Evolutionary conservation across 441 rosid genomes (phyloP).

Genomic region (Populus trichocarpa): DNA sequence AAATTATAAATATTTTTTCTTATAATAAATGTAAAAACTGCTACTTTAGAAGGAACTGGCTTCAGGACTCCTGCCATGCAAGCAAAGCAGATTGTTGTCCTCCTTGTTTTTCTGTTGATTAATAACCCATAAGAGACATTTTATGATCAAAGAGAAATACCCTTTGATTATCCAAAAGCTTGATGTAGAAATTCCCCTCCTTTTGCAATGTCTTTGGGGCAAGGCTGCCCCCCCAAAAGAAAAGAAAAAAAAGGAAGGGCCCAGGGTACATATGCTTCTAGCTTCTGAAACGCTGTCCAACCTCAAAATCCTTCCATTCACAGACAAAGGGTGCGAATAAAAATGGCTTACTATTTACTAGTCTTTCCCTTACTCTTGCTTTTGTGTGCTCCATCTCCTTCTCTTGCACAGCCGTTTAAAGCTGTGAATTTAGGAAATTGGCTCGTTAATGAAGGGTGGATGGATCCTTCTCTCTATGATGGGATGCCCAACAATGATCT

Average conservation of each 20-base stretch:
- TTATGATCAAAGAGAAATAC: background rate
- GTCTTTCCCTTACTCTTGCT: background rate
- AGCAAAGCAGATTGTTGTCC: background rate
- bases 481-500: too few species aligned
- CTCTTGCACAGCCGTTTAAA: conserved; percentile 24
- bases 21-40: background rate
- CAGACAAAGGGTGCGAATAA: too few species aligned
- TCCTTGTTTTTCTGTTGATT: background rate
- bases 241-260: too few species aligned
- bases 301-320: too few species aligned
- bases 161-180: background rate
- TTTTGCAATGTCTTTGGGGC: background rate
- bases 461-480: conserved; percentile 29
- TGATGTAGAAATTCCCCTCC: background rate
- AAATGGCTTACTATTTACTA: too few species aligned
- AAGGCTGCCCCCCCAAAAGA: background rate
- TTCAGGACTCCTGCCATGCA: background rate
- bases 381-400: conserved; percentile 11
- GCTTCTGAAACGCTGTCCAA: background rate
- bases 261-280: background rate
- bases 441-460: conserved; percentile 46
- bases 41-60: background rate
- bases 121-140: background rate
- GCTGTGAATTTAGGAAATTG: conserved; percentile 40
- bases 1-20: too few species aligned